Percentiles rank a stretch among this genome's conserved stretches.
Evolutionary conservation across 2,329 filamentous ascomycete genomes (phyloP).

Genomic region (Cryphonectria carpinicola): DNA sequence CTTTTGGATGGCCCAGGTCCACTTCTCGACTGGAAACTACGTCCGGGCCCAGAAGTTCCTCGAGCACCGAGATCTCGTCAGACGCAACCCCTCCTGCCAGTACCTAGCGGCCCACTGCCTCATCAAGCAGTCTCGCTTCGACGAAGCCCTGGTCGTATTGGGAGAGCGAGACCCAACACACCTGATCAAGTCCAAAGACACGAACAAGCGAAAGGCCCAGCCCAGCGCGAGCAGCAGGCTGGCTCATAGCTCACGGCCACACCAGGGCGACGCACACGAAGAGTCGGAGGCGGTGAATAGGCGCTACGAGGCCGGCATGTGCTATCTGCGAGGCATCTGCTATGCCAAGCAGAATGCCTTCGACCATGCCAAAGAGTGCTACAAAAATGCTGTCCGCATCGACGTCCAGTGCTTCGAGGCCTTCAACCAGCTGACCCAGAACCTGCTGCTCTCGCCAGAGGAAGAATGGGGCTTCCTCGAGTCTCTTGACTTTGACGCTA

Average conservation of each 20-base stretch:
- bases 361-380: conserved; percentile 95
- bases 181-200: conserved; percentile 66
- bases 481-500: conserved; percentile 85
- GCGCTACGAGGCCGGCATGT: conserved; percentile 95
- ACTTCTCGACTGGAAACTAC: conserved; percentile 95
- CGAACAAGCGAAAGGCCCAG: conserved; percentile 71
- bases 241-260: conserved; percentile 21
- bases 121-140: conserved; percentile 87
- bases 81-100: conserved; percentile 81
- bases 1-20: conserved; percentile 97
- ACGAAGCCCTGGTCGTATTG: conserved; percentile 83
- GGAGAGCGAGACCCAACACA: conserved; percentile 95
- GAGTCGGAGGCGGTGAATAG: conserved; percentile 66
- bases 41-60: conserved; percentile 88
- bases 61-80: conserved; percentile 78
- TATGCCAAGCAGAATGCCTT: conserved; percentile 98
- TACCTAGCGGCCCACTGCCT: conserved; percentile 94
- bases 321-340: conserved; percentile 89
- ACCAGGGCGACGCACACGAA: conserved; percentile 26
- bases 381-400: conserved; percentile 95
- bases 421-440: conserved; percentile 97
- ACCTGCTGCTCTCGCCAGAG: conserved; percentile 82
- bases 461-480: conserved; percentile 91
- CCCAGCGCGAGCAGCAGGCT: conserved; percentile 43
- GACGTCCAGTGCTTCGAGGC: conserved; percentile 98